Percentiles rank a stretch among this genome's conserved stretches.
These are phyloP conservation scores for Monosporascus sp. DNA, from an alignment of 2,329 filamentous ascomycete genomes.

Conservation along the genomic window DNA sequence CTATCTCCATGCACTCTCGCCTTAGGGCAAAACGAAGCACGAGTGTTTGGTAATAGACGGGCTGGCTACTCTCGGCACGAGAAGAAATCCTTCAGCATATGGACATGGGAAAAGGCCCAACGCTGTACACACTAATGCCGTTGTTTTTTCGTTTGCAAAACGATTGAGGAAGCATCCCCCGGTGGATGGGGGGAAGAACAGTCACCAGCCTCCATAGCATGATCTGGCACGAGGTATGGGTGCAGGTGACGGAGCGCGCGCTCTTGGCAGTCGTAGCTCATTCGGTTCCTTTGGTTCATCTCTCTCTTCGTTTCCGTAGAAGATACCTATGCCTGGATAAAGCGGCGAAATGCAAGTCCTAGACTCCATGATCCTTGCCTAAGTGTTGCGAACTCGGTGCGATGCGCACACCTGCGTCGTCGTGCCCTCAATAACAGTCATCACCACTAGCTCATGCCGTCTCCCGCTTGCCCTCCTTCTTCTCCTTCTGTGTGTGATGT, in stretches of 20 bases:
- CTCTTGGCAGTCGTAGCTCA: constrained; percentile 23
- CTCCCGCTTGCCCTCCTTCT: constrained; percentile 93
- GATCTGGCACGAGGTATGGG: not conserved
- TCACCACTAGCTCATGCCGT: constrained; percentile 50
- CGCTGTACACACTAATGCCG: constrained; percentile 50
- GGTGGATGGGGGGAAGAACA: not conserved
- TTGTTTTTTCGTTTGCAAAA: constrained; percentile 10
- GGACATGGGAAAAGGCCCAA: constrained; percentile 35
- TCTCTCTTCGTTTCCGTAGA: constrained; percentile 25
- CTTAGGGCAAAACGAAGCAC: constrained; percentile 32
- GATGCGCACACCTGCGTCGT: constrained; percentile 24
- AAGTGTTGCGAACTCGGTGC: constrained; percentile 26
- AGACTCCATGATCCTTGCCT: constrained; percentile 29
- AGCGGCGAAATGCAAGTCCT: constrained; percentile 28
- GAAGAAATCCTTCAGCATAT: constrained; percentile 42
- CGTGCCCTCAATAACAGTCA: constrained; percentile 19
- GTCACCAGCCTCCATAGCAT: not conserved
- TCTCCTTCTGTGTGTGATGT: constrained; percentile 65
- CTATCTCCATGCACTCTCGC: constrained; percentile 58
- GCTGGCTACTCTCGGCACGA: constrained; percentile 43
- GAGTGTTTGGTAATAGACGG: constrained; percentile 63
- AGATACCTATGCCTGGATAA: constrained; percentile 21
- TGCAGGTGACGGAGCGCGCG: not conserved
- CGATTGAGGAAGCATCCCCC: not conserved
- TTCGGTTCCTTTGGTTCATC: constrained; percentile 18